A percentile compares a stretch with the other conserved stretches of the same genome.
phyloP scores from a whole-genome alignment of 2,329 filamentous ascomycete species.

The Fusarium coicis region DNA sequence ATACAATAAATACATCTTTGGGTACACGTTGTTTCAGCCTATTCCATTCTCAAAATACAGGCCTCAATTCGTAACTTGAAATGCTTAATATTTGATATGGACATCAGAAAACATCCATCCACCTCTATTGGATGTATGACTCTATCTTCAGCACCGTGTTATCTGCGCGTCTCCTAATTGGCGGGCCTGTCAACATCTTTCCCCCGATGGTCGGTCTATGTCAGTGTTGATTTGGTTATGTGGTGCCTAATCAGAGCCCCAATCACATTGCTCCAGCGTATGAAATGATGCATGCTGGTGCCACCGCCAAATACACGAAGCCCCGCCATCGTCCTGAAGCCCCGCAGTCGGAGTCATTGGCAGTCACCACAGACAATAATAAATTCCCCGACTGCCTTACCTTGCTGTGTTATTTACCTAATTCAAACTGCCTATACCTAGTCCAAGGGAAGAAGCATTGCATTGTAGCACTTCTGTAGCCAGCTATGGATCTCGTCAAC shows the following conservation, averaged over 20 bases:
- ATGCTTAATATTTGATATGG: background rate
- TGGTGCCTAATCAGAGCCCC: slow-evolving; percentile 31
- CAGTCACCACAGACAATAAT: slow-evolving; percentile 37
- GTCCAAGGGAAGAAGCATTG: slow-evolving; percentile 3
- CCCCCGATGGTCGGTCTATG: slow-evolving; percentile 21
- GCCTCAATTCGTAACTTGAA: background rate
- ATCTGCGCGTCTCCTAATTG: slow-evolving; percentile 33
- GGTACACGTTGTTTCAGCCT: background rate
- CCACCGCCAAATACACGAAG: slow-evolving; percentile 21
- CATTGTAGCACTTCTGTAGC: slow-evolving; percentile 3
- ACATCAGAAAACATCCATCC: background rate
- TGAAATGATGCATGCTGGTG: slow-evolving; percentile 3
- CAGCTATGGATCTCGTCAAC: slow-evolving; percentile 64
- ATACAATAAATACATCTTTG: background rate
- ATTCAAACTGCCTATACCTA: slow-evolving; percentile 12
- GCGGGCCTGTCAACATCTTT: slow-evolving; percentile 16
- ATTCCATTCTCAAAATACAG: background rate
- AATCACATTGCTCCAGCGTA: slow-evolving; percentile 23
- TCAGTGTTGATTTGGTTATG: slow-evolving; percentile 7
- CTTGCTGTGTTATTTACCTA: slow-evolving; percentile 9
- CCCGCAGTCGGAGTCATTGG: slow-evolving; percentile 44
- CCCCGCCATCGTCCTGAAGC: slow-evolving; percentile 42
- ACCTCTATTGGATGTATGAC: background rate
- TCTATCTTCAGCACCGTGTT: slow-evolving; percentile 30
- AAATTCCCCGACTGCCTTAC: slow-evolving; percentile 36